A percentile compares a stretch with the other conserved stretches of the same genome.
Conservation (phyloP, 208 protist genomes). For the Trypanosoma platydactyli region DNA sequence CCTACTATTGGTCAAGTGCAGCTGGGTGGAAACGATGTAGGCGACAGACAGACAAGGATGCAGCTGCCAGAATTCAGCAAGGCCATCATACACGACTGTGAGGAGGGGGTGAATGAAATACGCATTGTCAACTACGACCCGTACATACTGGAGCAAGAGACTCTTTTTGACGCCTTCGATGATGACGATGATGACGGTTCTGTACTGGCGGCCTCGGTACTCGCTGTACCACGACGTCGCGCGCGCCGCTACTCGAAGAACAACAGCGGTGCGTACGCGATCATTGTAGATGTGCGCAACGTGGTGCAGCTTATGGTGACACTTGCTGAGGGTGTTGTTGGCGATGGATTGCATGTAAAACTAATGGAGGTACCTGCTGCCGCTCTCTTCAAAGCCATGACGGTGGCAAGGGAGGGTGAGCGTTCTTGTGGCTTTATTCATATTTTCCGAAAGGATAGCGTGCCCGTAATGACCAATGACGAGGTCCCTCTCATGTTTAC, state of each 20-base stretch:
- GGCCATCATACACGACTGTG: slow-evolving; percentile 75
- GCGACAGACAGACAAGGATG: slow-evolving; percentile 82
- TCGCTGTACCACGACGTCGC: slow-evolving; percentile 36
- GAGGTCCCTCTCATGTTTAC: slow-evolving; percentile 80
- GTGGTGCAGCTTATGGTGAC: slow-evolving; percentile 88
- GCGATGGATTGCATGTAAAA: slow-evolving; percentile 61
- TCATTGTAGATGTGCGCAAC: slow-evolving; percentile 83
- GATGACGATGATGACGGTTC: slow-evolving; percentile 72
- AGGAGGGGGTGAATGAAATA: slow-evolving; percentile 67
- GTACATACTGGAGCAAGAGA: slow-evolving; percentile 87
- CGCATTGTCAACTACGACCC: slow-evolving; percentile 90
- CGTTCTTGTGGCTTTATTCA: slow-evolving; percentile 80
- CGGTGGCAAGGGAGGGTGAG: slow-evolving; percentile 59
- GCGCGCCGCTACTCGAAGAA: slow-evolving; percentile 39
- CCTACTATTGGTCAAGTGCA: slow-evolving; percentile 86
- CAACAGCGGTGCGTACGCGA: slow-evolving; percentile 82
- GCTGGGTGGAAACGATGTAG: slow-evolving; percentile 82
- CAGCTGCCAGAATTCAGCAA: slow-evolving; percentile 81
- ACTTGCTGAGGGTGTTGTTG: slow-evolving; percentile 77
- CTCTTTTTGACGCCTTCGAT: slow-evolving; percentile 67
- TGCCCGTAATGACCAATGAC: slow-evolving; percentile 53
- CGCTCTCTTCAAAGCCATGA: slow-evolving; percentile 86
- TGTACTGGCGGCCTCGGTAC: slow-evolving; percentile 60
- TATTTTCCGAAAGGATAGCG: slow-evolving; percentile 62
- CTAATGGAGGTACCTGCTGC: slow-evolving; percentile 74